Base-by-base conservation (phyloP, 768 basidiomycete genomes). In the Pleurotus platypus region DNA sequence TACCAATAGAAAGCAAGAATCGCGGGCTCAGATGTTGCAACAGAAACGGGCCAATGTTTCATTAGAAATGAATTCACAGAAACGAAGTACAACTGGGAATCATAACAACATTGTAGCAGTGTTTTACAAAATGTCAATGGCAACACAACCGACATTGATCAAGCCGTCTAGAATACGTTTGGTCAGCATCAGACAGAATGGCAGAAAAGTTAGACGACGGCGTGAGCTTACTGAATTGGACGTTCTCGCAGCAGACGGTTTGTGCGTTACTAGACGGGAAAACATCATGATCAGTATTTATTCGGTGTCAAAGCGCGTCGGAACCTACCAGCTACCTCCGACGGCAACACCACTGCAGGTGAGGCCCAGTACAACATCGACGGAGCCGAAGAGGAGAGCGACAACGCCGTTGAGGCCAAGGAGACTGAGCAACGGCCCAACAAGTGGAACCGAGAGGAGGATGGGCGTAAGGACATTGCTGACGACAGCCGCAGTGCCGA, bases 171-270 rank as follows among this genome's bases (percentile, higher is more conserved):
- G 30, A 30, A 30, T 30, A 2, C 8, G 9, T 24, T 24, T 24
- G 30, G 30, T 30, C 7, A 30, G 30, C 30, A 30, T 30, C 22
- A 3, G 22, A 24, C 22, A 3, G 22, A 24, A 24, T 24, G 22
- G 22, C 22, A 24, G 22, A 24, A 24, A 24, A 24, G 22, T 0
- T 24, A 24, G 22, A 24, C 22, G 22, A 24, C 22, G 3, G 22
- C 22, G 30, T 9, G 30, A 11, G 38, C 49, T 15, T 40, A 42
- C 53, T 55, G 43, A 55, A 55, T 11, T 6, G 26, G 15, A 55
- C 53, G 26, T 55, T 49, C 45, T 49, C 37, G 56, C 55, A 60
- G 39, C 49, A 50, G 6, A 50, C 30, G 8, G 24, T 50, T 37
- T 50, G 49, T 5, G 27, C 30, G 30, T 27, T 30, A 15, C 49